Base-by-base conservation (phyloP, 306 rosid genomes). In the Trifolium pratense region DNA sequence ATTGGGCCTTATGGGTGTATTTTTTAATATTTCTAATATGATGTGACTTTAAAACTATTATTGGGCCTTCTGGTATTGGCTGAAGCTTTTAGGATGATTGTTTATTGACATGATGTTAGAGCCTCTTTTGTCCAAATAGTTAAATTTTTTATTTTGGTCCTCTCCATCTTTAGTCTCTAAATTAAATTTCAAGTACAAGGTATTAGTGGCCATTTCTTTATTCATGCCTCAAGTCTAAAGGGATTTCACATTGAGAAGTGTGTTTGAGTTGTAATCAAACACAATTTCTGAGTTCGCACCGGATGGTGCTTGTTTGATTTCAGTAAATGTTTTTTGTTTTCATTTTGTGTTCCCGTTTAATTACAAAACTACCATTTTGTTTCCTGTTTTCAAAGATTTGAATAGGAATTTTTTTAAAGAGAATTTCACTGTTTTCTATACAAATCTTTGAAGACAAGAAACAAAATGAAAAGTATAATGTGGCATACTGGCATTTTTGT, bases 61-160 rank as follows among this genome's bases (percentile, higher is more conserved):
- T 43, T 55, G 42, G 39, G 74, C 43, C 9, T 49, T 69, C 56
- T 69, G 18, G 6, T 42, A 63, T n/a, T 63, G 63, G 68, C 63
- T 42, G 74, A 40, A 68, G 68, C 42, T 32, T 70, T 75, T 70
- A 58, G 77, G 58, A 53, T 70, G 69, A 23, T 34, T 68, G 73
- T 17, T 68, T 60, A 55, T 39, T 64, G 63, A 70, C 68, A 59
- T 26, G 16, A 29, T 66, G 15, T 15, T 68, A 67, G 67, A 51
- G 40, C 63, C 25, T 56, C 32, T 68, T 74, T 67, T 59, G 42
- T 29, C 75, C 64, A 36, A 73, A 66, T 66, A 34, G 36, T 58
- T 15, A 4, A 34, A 6, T 53, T 39, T 45, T 49, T 61, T 69
- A 15, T 46, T 61, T 46, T 39, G 55, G 43, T 23, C 39, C 70